Conservation (phyloP, 495 filamentous ascomycete species). For the Xylaria bambusicola region DNA sequence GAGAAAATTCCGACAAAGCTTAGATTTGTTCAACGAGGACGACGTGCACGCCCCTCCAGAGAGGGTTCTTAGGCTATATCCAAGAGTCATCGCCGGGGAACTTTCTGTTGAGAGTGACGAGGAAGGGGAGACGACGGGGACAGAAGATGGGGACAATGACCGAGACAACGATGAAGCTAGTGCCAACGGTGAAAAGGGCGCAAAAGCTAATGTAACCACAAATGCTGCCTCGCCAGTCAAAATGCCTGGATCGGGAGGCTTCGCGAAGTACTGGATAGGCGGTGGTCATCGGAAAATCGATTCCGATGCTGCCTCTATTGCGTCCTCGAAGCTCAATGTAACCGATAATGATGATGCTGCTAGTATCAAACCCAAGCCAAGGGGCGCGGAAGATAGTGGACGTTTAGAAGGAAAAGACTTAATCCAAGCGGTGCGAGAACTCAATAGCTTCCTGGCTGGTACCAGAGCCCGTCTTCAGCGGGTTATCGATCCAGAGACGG, state of each 20-base stretch:
- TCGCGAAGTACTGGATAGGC: conserved; percentile 54
- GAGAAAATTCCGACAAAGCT: conserved; percentile 80
- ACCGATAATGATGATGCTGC: conserved; percentile 52
- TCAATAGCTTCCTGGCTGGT: conserved; percentile 83
- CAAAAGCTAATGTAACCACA: conserved; percentile 32
- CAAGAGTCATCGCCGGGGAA: conserved; percentile 79
- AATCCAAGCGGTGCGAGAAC: conserved; percentile 72
- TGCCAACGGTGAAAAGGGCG: conserved; percentile 42
- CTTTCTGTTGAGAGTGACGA: conserved; percentile 55
- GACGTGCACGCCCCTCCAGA: conserved; percentile 87
- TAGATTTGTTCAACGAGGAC: conserved; percentile 81
- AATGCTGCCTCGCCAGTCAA: conserved; percentile 46
- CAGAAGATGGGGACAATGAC: conserved; percentile 45
- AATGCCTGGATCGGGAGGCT: conserved; percentile 31
- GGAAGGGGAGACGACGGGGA: conserved; percentile 29
- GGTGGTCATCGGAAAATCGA: conserved; percentile 49
- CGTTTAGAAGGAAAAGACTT: conserved; percentile 78
- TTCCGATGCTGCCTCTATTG: conserved; percentile 66
- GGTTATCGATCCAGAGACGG: conserved; percentile 73
- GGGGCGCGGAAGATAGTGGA: conserved; percentile 38
- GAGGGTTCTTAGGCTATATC: conserved; percentile 83
- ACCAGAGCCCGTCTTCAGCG: conserved; percentile 79
- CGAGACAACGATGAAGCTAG: conserved; percentile 45
- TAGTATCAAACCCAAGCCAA: conserved; percentile 38
- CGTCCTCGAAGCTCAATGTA: conserved; percentile 52